Evolutionary conservation across 2,329 filamentous ascomycete species (phyloP).

Genomic region (Xenosphaeropsis pyriputrescens): DNA sequence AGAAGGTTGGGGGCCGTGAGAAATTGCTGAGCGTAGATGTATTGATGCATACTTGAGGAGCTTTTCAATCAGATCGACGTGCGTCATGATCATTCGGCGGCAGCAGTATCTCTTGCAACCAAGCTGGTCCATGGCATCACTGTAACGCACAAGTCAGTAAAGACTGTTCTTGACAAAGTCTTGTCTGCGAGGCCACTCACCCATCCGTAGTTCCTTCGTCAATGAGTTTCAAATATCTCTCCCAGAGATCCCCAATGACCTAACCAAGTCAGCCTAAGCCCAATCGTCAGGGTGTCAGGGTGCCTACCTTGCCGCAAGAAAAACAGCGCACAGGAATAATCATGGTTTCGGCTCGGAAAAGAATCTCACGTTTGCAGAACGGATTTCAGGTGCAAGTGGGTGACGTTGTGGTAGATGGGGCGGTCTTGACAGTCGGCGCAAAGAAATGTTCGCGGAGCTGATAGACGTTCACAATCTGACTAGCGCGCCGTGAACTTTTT

Average conservation of each 20-base stretch:
- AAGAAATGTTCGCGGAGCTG: neutral
- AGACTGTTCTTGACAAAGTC: neutral
- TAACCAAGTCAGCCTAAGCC: conserved; percentile 21
- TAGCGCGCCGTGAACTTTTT: neutral
- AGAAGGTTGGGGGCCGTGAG: neutral
- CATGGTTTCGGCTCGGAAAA: conserved; percentile 42
- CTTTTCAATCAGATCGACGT: conserved; percentile 98
- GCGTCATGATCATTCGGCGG: conserved; percentile 98
- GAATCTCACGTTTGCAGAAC: neutral
- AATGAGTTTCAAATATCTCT: conserved; percentile 81
- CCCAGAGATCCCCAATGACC: conserved; percentile 97
- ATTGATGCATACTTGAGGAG: conserved; percentile 58
- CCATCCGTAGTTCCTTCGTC: conserved; percentile 64
- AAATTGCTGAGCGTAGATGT: neutral
- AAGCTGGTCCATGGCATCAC: conserved; percentile 91
- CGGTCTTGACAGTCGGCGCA: neutral
- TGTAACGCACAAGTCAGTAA: conserved; percentile 21
- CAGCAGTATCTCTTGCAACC: conserved; percentile 95
- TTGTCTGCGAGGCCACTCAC: conserved; percentile 28
- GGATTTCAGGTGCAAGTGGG: too few species aligned
- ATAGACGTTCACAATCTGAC: neutral
- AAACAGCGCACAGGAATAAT: conserved; percentile 99
- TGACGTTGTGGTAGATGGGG: too few species aligned
- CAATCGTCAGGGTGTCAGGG: conserved; percentile 2
- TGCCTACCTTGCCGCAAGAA: conserved; percentile 86